phyloP scores from a whole-genome alignment of 305 asterid species.

The Fraxinus latifolia region DNA sequence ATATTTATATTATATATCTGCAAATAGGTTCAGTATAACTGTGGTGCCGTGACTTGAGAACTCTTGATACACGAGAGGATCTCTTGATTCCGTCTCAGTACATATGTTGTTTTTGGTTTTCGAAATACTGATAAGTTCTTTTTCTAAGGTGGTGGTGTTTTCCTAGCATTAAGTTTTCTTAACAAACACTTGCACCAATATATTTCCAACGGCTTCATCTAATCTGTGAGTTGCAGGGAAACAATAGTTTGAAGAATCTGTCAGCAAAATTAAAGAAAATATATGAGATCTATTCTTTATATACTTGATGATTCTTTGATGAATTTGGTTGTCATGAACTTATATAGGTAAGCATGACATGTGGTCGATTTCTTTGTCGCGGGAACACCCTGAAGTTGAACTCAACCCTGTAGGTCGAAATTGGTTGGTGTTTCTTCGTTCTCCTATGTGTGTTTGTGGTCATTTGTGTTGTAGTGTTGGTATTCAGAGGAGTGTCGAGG shows the following conservation, averaged over 20 bases:
- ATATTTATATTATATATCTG: constrained; percentile 14
- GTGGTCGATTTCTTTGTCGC: background rate
- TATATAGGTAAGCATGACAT: background rate
- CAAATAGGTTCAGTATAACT: background rate
- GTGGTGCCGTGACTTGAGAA: background rate
- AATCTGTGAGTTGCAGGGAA: background rate
- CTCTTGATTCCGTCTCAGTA: background rate
- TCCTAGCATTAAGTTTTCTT: background rate
- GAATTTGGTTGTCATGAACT: background rate
- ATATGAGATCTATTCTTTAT: background rate
- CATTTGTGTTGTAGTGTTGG: too few relatives aligned
- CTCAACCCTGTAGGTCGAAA: too few relatives aligned
- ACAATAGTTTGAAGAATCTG: background rate
- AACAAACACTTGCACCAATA: background rate
- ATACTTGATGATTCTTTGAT: background rate
- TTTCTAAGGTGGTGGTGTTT: background rate
- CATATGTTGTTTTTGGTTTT: background rate
- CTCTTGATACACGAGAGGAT: background rate
- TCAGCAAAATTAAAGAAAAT: background rate
- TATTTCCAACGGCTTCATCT: background rate
- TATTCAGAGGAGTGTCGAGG: too few relatives aligned
- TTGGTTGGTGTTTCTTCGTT: too few relatives aligned
- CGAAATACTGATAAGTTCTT: background rate
- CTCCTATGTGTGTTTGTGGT: too few relatives aligned
- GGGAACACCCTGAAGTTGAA: background rate